Conservation (phyloP, 1,139 yeast species). For the Wickerhamomyces sp. region DNA sequence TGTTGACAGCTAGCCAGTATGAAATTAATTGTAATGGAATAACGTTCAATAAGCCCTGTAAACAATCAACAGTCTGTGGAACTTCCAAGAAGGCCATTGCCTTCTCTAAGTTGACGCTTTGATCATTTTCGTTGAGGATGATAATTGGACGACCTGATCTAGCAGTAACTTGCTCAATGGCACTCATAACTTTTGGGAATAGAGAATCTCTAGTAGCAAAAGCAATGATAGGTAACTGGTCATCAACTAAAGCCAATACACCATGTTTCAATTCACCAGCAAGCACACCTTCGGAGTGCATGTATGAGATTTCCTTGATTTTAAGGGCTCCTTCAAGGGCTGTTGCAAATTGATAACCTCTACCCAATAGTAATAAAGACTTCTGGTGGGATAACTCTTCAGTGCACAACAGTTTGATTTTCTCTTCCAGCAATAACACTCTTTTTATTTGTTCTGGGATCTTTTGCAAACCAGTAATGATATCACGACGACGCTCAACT, state of each 20-base stretch:
- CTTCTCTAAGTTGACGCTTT: constrained; percentile 48
- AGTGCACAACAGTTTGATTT: constrained; percentile 73
- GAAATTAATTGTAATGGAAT: constrained; percentile 95
- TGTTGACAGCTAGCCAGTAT: constrained; percentile 94
- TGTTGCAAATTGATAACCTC: constrained; percentile 97
- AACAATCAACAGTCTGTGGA: constrained; percentile 93
- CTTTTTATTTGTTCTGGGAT: constrained; percentile 83
- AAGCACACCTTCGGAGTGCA: constrained; percentile 98
- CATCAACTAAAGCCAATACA: constrained; percentile 94
- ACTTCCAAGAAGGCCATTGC: constrained; percentile 75
- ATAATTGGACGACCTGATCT: constrained; percentile 97
- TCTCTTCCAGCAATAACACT: constrained; percentile 68
- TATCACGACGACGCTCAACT: constrained; percentile 71
- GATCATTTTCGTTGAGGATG: constrained; percentile 87
- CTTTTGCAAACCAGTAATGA: constrained; percentile 77
- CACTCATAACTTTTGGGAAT: constrained; percentile 94
- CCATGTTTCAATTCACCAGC: constrained; percentile 99
- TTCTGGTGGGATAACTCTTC: constrained; percentile 71
- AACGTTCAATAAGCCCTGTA: constrained; percentile 93
- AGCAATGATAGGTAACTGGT: constrained; percentile 87
- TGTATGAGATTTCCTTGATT: constrained; percentile 96
- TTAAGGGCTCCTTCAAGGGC: constrained; percentile 98
- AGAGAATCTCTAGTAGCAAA: constrained; percentile 97
- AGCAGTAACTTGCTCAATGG: constrained; percentile 95
- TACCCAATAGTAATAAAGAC: constrained; percentile 85